Evolutionary conservation across 2,329 filamentous ascomycete genomes (phyloP).

Genomic region (Aspergillus sp.): DNA sequence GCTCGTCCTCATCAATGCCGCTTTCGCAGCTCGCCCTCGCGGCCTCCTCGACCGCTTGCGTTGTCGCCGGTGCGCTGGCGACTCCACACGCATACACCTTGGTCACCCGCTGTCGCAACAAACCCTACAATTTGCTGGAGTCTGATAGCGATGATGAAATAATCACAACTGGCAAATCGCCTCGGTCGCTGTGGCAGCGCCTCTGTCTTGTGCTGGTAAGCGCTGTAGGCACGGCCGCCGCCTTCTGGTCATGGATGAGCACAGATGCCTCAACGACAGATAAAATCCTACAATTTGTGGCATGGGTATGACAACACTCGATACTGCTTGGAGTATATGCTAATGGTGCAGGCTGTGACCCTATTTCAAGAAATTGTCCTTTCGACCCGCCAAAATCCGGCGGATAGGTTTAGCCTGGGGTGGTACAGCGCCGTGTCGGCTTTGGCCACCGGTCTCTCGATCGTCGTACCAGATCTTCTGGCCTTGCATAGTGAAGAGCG

Average conservation of each 20-base stretch:
- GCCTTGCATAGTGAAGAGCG: neutral
- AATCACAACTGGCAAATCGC: neutral
- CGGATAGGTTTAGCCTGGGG: constrained; percentile 8
- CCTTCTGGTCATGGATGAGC: neutral
- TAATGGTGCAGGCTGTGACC: neutral
- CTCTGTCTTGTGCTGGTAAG: neutral
- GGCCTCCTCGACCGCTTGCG: neutral
- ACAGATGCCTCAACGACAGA: neutral
- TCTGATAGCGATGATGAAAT: neutral
- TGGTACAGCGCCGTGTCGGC: constrained; percentile 8
- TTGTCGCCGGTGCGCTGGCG: neutral
- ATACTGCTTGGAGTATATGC: neutral
- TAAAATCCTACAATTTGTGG: neutral
- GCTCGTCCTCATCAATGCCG: neutral
- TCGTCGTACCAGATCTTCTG: neutral
- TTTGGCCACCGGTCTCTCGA: neutral
- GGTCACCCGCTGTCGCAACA: neutral
- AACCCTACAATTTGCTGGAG: neutral
- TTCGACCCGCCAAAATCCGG: neutral
- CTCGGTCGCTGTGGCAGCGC: constrained; percentile 5
- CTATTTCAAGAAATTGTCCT: constrained; percentile 7
- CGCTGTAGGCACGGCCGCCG: neutral
- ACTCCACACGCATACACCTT: constrained; percentile 6
- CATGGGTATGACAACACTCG: constrained; percentile 6
- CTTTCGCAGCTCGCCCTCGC: neutral